Evolutionary conservation across 306 rosid species (phyloP).

Genomic region (Cicer cuneatum): DNA sequence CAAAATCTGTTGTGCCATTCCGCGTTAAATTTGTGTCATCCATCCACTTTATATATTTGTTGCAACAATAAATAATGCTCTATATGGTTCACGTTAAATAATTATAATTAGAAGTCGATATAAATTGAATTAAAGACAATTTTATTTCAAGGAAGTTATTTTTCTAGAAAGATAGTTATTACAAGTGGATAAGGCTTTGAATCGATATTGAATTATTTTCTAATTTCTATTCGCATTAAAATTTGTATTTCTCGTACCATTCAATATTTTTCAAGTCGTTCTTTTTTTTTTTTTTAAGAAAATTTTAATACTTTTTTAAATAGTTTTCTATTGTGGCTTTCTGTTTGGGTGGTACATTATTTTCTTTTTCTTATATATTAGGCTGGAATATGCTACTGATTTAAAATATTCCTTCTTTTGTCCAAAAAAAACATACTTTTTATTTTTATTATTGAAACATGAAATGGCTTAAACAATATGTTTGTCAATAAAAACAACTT

Average conservation of each 20-base stretch:
- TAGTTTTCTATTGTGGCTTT: no score
- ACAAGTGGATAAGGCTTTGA: background rate
- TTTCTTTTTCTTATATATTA: no score
- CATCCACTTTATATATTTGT: background rate
- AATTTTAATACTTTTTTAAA: no score
- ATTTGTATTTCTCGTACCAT: background rate
- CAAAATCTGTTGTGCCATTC: slow-evolving; percentile 17
- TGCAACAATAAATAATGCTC: background rate
- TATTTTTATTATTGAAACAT: no score
- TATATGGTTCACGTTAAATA: background rate
- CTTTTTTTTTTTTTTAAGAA: no score
- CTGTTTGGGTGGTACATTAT: no score
- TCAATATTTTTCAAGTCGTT: background rate
- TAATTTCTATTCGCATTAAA: background rate
- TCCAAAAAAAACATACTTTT: no score
- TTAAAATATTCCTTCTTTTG: no score
- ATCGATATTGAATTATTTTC: background rate
- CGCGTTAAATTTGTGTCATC: slow-evolving; percentile 35
- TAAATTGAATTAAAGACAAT: background rate
- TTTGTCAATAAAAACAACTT: no score
- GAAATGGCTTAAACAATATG: no score
- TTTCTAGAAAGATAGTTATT: background rate
- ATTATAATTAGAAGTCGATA: background rate
- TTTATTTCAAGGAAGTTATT: background rate
- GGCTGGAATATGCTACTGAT: no score